Conservation (phyloP, 176 grass and related monocot genomes). For the Pharus latifolius region DNA sequence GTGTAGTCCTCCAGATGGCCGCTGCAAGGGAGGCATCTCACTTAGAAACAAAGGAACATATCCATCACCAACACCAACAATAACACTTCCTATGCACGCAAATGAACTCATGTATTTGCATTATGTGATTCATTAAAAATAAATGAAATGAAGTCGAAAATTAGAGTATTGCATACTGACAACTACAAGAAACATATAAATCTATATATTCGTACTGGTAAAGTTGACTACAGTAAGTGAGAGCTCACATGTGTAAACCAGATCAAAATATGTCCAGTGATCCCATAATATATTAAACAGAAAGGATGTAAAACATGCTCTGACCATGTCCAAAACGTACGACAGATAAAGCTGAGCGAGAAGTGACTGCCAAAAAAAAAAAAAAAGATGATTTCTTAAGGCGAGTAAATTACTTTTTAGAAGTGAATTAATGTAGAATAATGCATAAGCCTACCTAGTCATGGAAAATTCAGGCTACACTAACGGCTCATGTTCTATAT, state of each 20-base stretch:
- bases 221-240: background rate
- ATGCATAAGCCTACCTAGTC: background rate
- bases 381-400: conserved; percentile 15
- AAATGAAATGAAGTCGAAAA: too few relatives aligned
- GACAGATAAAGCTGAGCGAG: conserved; percentile 13
- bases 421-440: background rate
- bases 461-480: background rate
- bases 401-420: conserved; percentile 8
- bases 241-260: background rate
- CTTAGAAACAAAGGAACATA: background rate
- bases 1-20: conserved; percentile 93
- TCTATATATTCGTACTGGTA: background rate
- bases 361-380: conserved; percentile 11
- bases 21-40: conserved; percentile 37
- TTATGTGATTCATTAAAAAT: too few relatives aligned
- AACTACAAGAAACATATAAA: background rate
- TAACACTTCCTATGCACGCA: background rate
- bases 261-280: background rate
- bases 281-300: background rate
- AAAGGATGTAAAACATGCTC: conserved; percentile 5
- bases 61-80: background rate
- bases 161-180: background rate
- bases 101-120: too few relatives aligned
- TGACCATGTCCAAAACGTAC: conserved; percentile 11
- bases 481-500: background rate